Evolutionary conservation across 2,329 filamentous ascomycete species (phyloP).

Genomic region (Juglanconis sp.): DNA sequence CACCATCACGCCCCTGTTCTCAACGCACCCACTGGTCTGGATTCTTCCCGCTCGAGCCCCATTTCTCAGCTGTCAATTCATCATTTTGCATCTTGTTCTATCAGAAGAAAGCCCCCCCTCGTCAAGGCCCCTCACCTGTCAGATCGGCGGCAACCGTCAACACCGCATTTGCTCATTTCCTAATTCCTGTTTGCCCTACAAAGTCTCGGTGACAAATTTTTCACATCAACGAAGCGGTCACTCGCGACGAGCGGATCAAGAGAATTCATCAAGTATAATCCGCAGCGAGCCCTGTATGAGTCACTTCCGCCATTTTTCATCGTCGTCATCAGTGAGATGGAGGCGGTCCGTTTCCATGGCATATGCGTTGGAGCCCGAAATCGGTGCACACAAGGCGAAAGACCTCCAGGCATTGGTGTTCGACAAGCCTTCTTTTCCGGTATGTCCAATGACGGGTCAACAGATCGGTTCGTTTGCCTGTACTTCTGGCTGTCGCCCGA

Average conservation of each 20-base stretch:
- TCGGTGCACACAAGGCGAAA: background rate
- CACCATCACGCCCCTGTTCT: conserved; percentile 7
- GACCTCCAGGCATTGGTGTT: background rate
- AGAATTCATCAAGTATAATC: background rate
- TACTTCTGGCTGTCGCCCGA: background rate
- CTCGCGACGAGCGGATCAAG: background rate
- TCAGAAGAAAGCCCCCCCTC: conserved; percentile 1
- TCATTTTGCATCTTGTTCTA: conserved; percentile 2
- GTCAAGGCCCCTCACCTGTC: conserved; percentile 3
- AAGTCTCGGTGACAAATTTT: background rate
- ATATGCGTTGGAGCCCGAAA: background rate
- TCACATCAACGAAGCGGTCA: background rate
- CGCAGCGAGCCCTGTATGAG: background rate
- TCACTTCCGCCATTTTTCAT: background rate
- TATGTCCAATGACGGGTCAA: background rate
- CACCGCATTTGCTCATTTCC: conserved; percentile 1
- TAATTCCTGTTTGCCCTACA: conserved; percentile 1
- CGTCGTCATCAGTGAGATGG: background rate
- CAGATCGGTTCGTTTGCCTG: background rate
- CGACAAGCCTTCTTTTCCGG: background rate
- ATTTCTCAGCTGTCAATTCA: conserved; percentile 8
- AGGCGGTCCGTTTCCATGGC: background rate
- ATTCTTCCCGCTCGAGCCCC: background rate
- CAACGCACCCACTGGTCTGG: conserved; percentile 7
- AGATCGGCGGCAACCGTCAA: conserved; percentile 5